Base-by-base conservation (phyloP, 805 yeast genomes). In the Naumovozyma baii region DNA sequence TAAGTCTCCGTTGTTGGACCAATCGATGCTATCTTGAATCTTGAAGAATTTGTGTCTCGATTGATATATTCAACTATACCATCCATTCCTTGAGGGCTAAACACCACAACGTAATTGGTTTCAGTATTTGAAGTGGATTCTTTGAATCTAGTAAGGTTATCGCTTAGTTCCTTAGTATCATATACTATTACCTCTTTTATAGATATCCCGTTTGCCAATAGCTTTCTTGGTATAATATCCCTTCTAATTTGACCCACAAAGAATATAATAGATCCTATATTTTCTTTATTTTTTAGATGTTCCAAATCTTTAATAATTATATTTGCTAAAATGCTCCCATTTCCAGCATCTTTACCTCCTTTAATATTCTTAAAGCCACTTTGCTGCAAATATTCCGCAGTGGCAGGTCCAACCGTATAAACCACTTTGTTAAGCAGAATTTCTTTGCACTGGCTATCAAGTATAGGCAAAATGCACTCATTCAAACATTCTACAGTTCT, bases 321-420 rank as follows among this genome's bases (percentile, higher is more conserved):
- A 18, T 80, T 79, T 0, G 94, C 76, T 26, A 90, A 62, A 1
- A 72, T 63, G 4, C 70, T 62, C 1, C 96, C 96, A 58, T 85
- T 86, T 0, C 96, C 96, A 2, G 94, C 86, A 7, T 72, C 57
- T 0, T 57, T 62, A 1, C 90, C 95, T 3, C 96, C 95, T 40
- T 75, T 61, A 0, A 90, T 72, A 43, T 75, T 72, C 1, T 41
- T 52, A 54, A 87, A 90, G 1, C 95, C 96, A 22, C 76, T 58
- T 5, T 66, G 63, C 2, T 55, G 43, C 10, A 90, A 58, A 14
- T 81, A 74, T 13, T 66, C 64, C 15, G 71, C 72, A 0, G 97
- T 90, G 0, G 95, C 87, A 1, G 95, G 95, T 0, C 97, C 97
- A 4, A 90, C 96, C 0, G 96, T 85, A 53, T 78, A 90, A 0